phyloP scores from a whole-genome alignment of 176 grass and related monocot genomes.

The Microstegium vimineum region DNA sequence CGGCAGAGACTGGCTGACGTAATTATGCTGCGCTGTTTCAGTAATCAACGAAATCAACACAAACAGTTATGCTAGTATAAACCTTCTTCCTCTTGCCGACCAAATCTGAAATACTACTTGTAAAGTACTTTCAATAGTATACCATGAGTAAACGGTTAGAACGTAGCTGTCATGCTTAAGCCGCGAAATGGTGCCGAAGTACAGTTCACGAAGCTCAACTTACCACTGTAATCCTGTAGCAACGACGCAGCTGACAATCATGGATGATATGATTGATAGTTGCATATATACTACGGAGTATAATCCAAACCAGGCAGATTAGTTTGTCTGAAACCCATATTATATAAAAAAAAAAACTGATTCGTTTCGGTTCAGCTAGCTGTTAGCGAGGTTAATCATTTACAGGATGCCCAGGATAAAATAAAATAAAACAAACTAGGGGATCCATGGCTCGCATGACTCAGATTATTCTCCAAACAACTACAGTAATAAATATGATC shows the following conservation, averaged over 20 bases:
- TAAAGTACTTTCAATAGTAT: background rate
- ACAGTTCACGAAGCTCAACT: slow-evolving; percentile 8
- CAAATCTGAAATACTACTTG: background rate
- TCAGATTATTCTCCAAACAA: slow-evolving; percentile 17
- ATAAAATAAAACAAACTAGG: slow-evolving; percentile 1
- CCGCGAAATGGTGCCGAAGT: background rate
- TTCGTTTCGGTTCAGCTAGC: background rate
- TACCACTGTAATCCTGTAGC: slow-evolving; percentile 44
- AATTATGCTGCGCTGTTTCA: background rate
- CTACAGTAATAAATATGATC: slow-evolving; percentile 22
- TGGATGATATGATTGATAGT: slow-evolving; percentile 1
- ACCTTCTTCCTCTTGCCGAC: background rate
- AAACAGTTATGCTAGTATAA: background rate
- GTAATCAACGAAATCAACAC: background rate
- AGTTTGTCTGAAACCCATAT: background rate
- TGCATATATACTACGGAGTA: background rate
- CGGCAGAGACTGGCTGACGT: background rate
- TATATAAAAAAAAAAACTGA: slow-evolving; percentile 11
- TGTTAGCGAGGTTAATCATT: slow-evolving; percentile 22
- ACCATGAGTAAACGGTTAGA: slow-evolving; percentile 23
- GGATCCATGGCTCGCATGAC: slow-evolving; percentile 19
- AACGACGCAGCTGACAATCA: slow-evolving; percentile 3
- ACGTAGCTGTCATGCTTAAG: slow-evolving; percentile 22
- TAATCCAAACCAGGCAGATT: background rate
- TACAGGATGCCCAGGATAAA: slow-evolving; percentile 14